Evolutionary conservation across 495 filamentous ascomycete species (phyloP).

Genomic region (Chaetomium fimeti): DNA sequence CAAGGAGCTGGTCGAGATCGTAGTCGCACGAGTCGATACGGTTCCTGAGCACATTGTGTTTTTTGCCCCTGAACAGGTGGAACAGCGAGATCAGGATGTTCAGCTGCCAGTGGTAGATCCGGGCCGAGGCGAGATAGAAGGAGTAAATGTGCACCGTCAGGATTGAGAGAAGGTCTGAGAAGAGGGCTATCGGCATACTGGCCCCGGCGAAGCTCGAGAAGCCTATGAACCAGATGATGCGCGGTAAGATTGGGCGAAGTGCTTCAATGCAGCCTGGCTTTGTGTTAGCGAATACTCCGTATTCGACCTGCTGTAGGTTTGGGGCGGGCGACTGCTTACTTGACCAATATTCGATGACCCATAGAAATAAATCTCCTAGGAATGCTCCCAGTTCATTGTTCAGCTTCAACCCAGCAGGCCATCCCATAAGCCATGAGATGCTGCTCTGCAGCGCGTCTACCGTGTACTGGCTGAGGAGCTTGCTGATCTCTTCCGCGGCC

Average conservation of each 20-base stretch:
- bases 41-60: conserved; percentile 93
- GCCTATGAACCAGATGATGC: conserved; percentile 88
- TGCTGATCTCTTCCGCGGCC: conserved; percentile 80
- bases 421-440: conserved; percentile 94
- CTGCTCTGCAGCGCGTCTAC: conserved; percentile 85
- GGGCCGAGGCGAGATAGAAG: conserved; percentile 93
- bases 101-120: conserved; percentile 98
- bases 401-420: conserved; percentile 96
- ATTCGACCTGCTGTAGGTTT: too few species aligned
- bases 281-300: conserved; percentile 6
- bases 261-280: conserved; percentile 64
- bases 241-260: conserved; percentile 75
- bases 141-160: conserved; percentile 95
- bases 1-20: conserved; percentile 93
- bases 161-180: conserved; percentile 90
- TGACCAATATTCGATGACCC: conserved; percentile 98
- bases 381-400: conserved; percentile 94
- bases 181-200: conserved; percentile 93
- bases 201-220: conserved; percentile 94
- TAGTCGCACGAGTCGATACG: conserved; percentile 99
- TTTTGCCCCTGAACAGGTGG: conserved; percentile 96
- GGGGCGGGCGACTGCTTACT: conserved; percentile 58
- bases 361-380: conserved; percentile 89
- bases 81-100: conserved; percentile 95
- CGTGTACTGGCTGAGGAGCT: conserved; percentile 74